Conservation (phyloP, 2,329 filamentous ascomycete genomes). For the Chaetomiaceae sp. region DNA sequence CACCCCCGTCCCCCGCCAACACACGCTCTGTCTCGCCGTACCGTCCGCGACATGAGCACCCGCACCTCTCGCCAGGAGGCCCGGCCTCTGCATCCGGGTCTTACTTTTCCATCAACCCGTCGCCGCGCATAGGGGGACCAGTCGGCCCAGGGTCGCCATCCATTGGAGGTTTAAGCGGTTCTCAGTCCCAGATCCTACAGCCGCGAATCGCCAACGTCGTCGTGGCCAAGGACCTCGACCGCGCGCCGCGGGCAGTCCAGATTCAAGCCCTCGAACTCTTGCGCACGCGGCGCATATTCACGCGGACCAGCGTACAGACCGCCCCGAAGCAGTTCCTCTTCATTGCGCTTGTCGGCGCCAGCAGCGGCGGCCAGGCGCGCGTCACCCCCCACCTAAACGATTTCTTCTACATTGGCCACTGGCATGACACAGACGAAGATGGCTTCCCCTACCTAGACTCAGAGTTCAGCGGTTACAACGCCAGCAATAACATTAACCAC, state of each 20-base stretch:
- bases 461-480: slow-evolving; percentile 33
- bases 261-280: slow-evolving; percentile 77
- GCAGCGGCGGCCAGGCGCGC: slow-evolving; percentile 33
- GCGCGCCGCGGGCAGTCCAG: slow-evolving; percentile 70
- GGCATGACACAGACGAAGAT: slow-evolving; percentile 65
- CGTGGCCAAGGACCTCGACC: slow-evolving; percentile 74
- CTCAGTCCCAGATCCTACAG: slow-evolving; percentile 17
- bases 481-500: slow-evolving; percentile 1
- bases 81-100: slow-evolving; percentile 16
- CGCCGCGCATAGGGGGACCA: slow-evolving; percentile 5
- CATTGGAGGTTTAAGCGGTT: slow-evolving; percentile 4
- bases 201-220: slow-evolving; percentile 71
- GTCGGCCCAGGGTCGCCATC: slow-evolving; percentile 19
- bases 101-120: slow-evolving; percentile 26
- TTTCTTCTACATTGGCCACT: slow-evolving; percentile 82
- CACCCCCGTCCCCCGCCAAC: slow-evolving; percentile 30
- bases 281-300: slow-evolving; percentile 72
- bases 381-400: slow-evolving; percentile 66
- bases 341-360: slow-evolving; percentile 59
- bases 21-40: slow-evolving; percentile 27
- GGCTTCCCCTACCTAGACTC: slow-evolving; percentile 74
- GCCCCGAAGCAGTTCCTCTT: slow-evolving; percentile 78
- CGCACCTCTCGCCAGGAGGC: slow-evolving; percentile 14
- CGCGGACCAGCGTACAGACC: slow-evolving; percentile 65
- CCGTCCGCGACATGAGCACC: slow-evolving; percentile 18